These are phyloP conservation scores for Glutinoglossum americanum DNA, from an alignment of 495 filamentous ascomycete species.

Conservation along the genomic window DNA sequence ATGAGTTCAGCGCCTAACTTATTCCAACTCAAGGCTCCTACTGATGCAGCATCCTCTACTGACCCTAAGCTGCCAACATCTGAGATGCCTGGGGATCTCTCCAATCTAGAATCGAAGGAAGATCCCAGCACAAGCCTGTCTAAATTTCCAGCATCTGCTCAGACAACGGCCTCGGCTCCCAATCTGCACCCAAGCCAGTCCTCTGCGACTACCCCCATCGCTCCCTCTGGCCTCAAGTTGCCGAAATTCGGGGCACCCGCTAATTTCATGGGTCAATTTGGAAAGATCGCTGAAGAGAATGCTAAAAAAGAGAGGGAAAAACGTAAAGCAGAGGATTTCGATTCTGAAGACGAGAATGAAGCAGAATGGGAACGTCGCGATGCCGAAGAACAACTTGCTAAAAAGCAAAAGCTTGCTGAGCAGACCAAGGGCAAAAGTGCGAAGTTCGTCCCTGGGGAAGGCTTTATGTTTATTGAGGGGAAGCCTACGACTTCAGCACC, in stretches of 20 bases:
- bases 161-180: no score
- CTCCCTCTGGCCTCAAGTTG: not conserved
- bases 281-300: slow-evolving; percentile 8
- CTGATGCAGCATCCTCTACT: not conserved
- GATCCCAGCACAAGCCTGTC: no score
- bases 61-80: no score
- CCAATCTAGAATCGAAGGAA: no score
- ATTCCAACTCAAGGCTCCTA: not conserved
- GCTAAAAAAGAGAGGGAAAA: slow-evolving; percentile 23
- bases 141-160: no score
- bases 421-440: slow-evolving; percentile 13
- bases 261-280: slow-evolving; percentile 16
- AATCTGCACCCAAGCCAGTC: no score
- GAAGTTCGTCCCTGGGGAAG: slow-evolving; percentile 23
- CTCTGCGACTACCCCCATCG: not conserved
- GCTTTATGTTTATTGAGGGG: slow-evolving; percentile 16
- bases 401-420: slow-evolving; percentile 19
- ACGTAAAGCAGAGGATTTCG: slow-evolving; percentile 33
- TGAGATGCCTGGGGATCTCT: no score
- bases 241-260: slow-evolving; percentile 6
- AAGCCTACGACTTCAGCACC: not conserved
- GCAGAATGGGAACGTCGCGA: slow-evolving; percentile 27
- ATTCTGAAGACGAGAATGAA: slow-evolving; percentile 32
- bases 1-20: not conserved
- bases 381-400: slow-evolving; percentile 24